Evolutionary conservation across 1,284 basidiomycete species (phyloP).

Genomic region (Coniophora puteana): DNA sequence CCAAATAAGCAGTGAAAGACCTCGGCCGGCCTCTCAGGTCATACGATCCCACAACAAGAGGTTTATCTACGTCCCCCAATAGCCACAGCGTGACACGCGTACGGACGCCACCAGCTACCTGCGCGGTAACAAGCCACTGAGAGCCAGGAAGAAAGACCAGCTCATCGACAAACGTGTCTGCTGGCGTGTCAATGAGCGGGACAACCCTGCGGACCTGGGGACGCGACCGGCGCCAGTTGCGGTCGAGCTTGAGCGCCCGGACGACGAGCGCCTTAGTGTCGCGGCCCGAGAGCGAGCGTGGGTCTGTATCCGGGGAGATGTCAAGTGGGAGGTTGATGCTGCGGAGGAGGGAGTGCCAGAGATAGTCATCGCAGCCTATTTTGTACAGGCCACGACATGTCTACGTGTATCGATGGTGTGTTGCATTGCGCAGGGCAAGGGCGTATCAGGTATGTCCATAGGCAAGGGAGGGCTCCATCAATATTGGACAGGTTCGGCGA

Average conservation of each 20-base stretch:
- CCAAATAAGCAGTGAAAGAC: slow-evolving; percentile 15
- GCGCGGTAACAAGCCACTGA: slow-evolving; percentile 17
- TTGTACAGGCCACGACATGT: slow-evolving; percentile 53
- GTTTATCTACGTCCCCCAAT: slow-evolving; percentile 4
- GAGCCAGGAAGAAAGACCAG: slow-evolving; percentile 22
- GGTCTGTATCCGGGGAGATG: slow-evolving; percentile 24
- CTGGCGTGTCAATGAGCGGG: slow-evolving; percentile 25
- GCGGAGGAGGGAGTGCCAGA: slow-evolving; percentile 18
- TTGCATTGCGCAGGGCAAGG: slow-evolving; percentile 9
- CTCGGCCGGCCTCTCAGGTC: slow-evolving; percentile 15
- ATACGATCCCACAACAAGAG: slow-evolving; percentile 9
- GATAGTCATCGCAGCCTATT: slow-evolving; percentile 18
- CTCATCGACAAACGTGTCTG: slow-evolving; percentile 17
- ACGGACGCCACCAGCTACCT: slow-evolving; percentile 13
- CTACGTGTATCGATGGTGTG: slow-evolving; percentile 34
- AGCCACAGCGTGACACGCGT: slow-evolving; percentile 21
- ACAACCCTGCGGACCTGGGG: slow-evolving; percentile 32
- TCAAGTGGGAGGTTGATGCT: slow-evolving; percentile 31
- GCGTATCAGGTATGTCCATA: background rate
- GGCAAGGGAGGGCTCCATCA: no score
- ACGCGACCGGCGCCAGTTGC: slow-evolving; percentile 44
- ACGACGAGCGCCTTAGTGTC: slow-evolving; percentile 34
- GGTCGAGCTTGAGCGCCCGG: slow-evolving; percentile 45
- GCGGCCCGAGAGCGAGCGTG: slow-evolving; percentile 24
- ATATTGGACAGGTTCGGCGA: no score